phyloP scores from a whole-genome alignment of 2,329 filamentous ascomycete genomes.

The Aureobasidium sp. region DNA sequence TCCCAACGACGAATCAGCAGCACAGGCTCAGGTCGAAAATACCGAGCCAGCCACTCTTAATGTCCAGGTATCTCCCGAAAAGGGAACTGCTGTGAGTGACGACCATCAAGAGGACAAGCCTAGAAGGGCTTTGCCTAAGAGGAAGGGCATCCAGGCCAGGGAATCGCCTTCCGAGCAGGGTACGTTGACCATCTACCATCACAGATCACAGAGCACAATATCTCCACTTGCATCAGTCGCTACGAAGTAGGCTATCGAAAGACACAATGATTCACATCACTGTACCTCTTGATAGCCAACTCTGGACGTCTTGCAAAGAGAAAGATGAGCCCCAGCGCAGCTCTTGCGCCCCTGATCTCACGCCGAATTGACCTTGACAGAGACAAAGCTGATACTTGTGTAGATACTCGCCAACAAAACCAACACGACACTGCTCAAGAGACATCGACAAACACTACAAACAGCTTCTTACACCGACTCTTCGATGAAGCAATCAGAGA shows the following conservation, averaged over 20 bases:
- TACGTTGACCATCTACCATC: background rate
- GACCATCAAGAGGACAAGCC: background rate
- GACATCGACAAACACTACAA: background rate
- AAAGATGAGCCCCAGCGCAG: background rate
- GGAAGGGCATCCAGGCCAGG: background rate
- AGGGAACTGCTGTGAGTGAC: background rate
- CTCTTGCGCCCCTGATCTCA: background rate
- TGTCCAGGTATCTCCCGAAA: background rate
- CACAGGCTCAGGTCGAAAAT: background rate
- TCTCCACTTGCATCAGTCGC: background rate
- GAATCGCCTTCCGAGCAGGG: background rate
- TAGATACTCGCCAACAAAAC: background rate
- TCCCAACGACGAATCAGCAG: background rate
- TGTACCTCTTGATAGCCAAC: background rate
- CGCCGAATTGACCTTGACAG: background rate
- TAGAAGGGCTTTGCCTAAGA: background rate
- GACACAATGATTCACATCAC: background rate
- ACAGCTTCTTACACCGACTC: background rate
- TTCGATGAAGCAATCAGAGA: background rate
- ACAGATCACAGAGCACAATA: background rate
- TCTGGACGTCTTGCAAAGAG: background rate
- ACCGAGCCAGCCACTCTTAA: too few relatives aligned
- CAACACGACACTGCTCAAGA: too few relatives aligned
- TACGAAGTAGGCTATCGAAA: background rate
- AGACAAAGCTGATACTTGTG: background rate